phyloP scores from a whole-genome alignment of 768 basidiomycete genomes.

The Podaxis mareebaensis region DNA sequence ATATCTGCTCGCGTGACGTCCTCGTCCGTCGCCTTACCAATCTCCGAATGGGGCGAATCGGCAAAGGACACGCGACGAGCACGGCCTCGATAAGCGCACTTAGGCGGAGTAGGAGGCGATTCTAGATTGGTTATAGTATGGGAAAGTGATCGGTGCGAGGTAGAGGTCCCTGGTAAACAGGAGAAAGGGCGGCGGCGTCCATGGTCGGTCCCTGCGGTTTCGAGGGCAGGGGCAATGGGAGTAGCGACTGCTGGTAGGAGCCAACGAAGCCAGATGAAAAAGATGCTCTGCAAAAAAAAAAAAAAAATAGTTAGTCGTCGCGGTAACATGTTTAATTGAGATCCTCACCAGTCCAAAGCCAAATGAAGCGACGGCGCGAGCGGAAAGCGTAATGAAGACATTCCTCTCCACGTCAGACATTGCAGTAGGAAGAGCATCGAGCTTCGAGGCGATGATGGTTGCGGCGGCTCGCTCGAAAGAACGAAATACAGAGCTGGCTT shows the following conservation, averaged over 20 bases:
- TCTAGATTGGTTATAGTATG: constrained; percentile 17
- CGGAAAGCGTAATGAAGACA: constrained; percentile 34
- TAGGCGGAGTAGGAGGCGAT: constrained; percentile 23
- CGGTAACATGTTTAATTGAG: background rate
- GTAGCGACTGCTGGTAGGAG: constrained; percentile 28
- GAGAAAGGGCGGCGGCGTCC: constrained; percentile 17
- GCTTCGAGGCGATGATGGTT: constrained; percentile 9
- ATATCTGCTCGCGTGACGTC: background rate
- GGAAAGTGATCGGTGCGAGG: background rate
- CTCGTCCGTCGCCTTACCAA: background rate
- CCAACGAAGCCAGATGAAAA: constrained; percentile 46
- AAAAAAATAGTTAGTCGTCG: constrained; percentile 1
- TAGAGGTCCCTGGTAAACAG: background rate
- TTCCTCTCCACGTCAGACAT: constrained; percentile 19
- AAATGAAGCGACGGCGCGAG: constrained; percentile 32
- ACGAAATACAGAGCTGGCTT: background rate
- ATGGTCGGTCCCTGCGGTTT: background rate
- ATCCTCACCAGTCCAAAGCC: constrained; percentile 41
- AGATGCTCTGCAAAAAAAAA: constrained; percentile 39
- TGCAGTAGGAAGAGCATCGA: constrained; percentile 15
- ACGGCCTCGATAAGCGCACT: constrained; percentile 18
- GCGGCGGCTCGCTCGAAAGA: background rate
- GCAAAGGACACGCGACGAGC: constrained; percentile 33
- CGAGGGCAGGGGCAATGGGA: background rate
- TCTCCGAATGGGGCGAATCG: constrained; percentile 20